Base-by-base conservation (phyloP, 1,284 basidiomycete species). In the Apiotrichum veenhuisii region DNA sequence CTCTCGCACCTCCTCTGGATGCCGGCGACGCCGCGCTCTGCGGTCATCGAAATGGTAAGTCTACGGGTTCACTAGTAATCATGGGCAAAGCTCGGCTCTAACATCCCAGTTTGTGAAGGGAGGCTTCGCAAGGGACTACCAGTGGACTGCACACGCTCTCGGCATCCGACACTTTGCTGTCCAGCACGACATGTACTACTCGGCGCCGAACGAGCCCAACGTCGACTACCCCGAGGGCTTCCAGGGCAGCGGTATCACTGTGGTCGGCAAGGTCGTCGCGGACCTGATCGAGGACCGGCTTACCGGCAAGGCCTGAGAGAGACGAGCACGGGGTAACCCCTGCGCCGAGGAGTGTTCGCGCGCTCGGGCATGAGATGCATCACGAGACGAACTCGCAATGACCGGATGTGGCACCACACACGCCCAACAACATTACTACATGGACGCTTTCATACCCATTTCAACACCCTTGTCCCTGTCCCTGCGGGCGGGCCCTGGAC, bases 281-380 rank as follows among this genome's bases (percentile, higher is more conserved):
- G 78, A 95, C 91, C 64, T 89, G 84, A 70, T 82, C 85, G 71
- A 97, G 81, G 78, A 97, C 88, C 51, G 87, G 81, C 77, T 98
- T 90, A 62, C 90, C 86, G 20, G 93, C 89, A n/a, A n/a, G n/a
- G n/a, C n/a, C n/a, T n/a, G n/a, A n/a, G n/a, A n/a, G n/a, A n/a
- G n/a, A 30, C 30, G 30, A 30, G 30, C 30, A 30, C 30, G 30
- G 30, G 12, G 30, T 5, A 30, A 12, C 30, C n/a, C n/a, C n/a
- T n/a, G n/a, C n/a, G n/a, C n/a, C n/a, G n/a, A n/a, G n/a, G n/a
- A n/a, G n/a, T n/a, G n/a, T n/a, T n/a, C n/a, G n/a, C n/a, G n/a
- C n/a, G n/a, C n/a, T n/a, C n/a, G n/a, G n/a, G n/a, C n/a, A n/a
- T n/a, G n/a, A n/a, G n/a, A n/a, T n/a, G n/a, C n/a, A n/a, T n/a